Conservation (phyloP, 176 grass and related monocot species). For the Panicum miliaceum region DNA sequence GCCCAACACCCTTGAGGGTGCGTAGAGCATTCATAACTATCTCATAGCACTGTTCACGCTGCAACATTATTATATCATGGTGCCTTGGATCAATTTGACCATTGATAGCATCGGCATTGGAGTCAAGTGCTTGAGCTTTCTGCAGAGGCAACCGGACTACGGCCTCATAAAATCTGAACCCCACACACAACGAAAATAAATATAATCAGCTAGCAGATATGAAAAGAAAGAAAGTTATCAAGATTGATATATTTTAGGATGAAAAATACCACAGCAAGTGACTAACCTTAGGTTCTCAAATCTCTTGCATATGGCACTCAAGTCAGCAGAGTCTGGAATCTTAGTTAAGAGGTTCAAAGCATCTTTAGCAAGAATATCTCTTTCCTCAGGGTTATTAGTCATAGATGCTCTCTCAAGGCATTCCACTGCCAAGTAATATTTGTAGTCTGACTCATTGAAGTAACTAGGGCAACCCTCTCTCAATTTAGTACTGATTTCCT, state of each 20-base stretch:
- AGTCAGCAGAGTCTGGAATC: conserved; percentile 85
- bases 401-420: conserved; percentile 85
- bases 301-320: conserved; percentile 91
- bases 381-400: conserved; percentile 62
- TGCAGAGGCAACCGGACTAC: conserved; percentile 88
- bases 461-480: conserved; percentile 97
- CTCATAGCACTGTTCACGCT: conserved; percentile 84
- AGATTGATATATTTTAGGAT: conserved; percentile 7
- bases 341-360: conserved; percentile 84
- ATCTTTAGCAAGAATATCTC: conserved; percentile 85
- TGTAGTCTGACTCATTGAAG: conserved; percentile 90
- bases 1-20: conserved; percentile 64
- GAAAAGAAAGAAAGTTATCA: neutral
- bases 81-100: conserved; percentile 62
- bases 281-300: conserved; percentile 92
- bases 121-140: conserved; percentile 86
- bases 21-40: conserved; percentile 85
- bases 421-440: conserved; percentile 94
- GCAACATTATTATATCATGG: conserved; percentile 49
- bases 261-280: conserved; percentile 40
- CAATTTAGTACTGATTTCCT: conserved; percentile 89
- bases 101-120: conserved; percentile 57
- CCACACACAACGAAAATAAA: conserved; percentile 19
- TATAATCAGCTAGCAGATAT: conserved; percentile 42
- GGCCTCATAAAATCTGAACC: conserved; percentile 85